Conservation (phyloP, 352 stramenopile genomes). For the Saprolegnia parasitica region DNA sequence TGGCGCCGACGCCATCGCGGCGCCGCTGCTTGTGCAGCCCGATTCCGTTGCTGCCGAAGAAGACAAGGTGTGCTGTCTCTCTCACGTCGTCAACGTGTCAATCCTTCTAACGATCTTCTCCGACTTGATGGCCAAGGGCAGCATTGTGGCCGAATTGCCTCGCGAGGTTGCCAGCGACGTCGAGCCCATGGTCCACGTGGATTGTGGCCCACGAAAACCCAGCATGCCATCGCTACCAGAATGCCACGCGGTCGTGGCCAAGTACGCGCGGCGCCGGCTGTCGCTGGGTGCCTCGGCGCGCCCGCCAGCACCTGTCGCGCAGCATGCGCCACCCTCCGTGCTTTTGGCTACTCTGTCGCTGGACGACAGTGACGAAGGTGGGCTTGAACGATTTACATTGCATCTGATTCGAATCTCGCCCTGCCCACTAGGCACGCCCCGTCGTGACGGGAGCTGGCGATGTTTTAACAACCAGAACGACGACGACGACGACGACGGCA, state of each 20-base stretch:
- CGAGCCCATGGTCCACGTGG: background rate
- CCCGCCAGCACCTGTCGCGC: no score
- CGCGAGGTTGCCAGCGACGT: no score
- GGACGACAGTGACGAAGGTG: background rate
- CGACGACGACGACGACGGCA: no score
- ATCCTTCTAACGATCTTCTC: constrained; percentile 1
- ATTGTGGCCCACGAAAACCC: background rate
- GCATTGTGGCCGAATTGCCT: background rate
- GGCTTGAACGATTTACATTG: background rate
- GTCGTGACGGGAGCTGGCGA: no score
- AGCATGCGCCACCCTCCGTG: background rate
- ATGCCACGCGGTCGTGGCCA: constrained; percentile 10
- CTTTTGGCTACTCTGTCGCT: background rate
- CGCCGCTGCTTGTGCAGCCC: background rate
- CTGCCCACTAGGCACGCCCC: no score
- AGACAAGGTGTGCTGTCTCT: background rate
- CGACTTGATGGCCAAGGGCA: background rate
- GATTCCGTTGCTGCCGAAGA: background rate
- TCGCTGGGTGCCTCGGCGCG: background rate
- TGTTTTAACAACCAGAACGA: no score
- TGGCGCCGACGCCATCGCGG: background rate
- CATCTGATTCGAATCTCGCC: no score
- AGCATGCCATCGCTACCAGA: background rate
- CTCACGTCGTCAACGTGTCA: background rate
- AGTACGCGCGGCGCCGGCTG: background rate